Conservation (phyloP, 805 yeast species). For the Yarrowia porcina region DNA sequence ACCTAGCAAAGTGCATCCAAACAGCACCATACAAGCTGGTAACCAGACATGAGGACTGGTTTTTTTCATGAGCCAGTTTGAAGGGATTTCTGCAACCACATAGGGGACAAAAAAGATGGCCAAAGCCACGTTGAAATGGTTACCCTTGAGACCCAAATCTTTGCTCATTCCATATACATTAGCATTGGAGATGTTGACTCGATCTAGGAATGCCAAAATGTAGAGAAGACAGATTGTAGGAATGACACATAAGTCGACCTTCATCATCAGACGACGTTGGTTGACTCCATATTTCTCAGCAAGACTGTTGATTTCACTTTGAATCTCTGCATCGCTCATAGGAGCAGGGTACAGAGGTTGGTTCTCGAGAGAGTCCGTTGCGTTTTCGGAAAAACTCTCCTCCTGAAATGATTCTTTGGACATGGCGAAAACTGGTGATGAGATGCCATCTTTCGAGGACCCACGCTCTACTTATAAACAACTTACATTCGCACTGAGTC, state of each 20-base stretch:
- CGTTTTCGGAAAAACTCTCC: not conserved
- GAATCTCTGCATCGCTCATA: not conserved
- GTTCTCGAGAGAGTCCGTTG: not conserved
- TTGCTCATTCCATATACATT: constrained; percentile 62
- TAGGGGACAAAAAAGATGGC: constrained; percentile 73
- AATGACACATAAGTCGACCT: constrained; percentile 64
- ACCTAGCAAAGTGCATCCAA: constrained; percentile 62
- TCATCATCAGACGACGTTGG: constrained; percentile 56
- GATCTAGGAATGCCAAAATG: constrained; percentile 71
- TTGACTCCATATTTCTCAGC: constrained; percentile 51
- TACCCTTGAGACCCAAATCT: constrained; percentile 53
- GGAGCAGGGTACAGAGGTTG: constrained; percentile 8
- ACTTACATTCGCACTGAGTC: not conserved
- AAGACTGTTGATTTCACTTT: constrained; percentile 34
- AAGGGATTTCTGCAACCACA: constrained; percentile 57
- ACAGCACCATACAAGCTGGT: constrained; percentile 53
- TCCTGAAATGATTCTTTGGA: constrained; percentile 2
- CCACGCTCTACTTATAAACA: too few relatives aligned
- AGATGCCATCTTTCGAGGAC: too few relatives aligned
- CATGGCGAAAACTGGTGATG: not conserved
- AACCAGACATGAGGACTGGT: constrained; percentile 66
- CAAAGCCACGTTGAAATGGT: constrained; percentile 61
- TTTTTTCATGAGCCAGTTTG: constrained; percentile 58
- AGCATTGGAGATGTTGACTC: constrained; percentile 82
- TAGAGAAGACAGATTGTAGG: constrained; percentile 76